These are phyloP conservation scores for Lindgomyces ingoldianus DNA, from an alignment of 495 filamentous ascomycete genomes.

Conservation along the genomic window DNA sequence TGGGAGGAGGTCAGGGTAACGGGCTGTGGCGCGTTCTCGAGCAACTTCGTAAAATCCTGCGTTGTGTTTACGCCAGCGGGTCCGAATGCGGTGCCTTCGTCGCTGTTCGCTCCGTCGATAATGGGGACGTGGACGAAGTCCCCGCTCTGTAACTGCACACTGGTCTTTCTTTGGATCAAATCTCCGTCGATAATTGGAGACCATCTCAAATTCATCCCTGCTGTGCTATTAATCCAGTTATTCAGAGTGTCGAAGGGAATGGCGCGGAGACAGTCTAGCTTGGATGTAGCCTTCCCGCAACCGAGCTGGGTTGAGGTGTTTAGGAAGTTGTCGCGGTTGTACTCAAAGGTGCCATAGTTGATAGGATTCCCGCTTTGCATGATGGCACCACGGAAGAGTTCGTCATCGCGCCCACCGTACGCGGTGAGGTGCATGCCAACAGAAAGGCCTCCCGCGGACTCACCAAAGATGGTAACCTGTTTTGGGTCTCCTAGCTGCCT, in stretches of 20 bases:
- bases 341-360: conserved; percentile 34
- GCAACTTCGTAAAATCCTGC: conserved; percentile 44
- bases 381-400: conserved; percentile 57
- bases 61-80: conserved; percentile 50
- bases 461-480: conserved; percentile 44
- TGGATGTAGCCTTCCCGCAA: conserved; percentile 46
- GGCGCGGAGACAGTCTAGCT: conserved; percentile 51
- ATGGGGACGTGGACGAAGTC: conserved; percentile 60
- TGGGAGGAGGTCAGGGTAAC: conserved; percentile 31
- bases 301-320: conserved; percentile 42
- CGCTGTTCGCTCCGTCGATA: conserved; percentile 60
- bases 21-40: conserved; percentile 31
- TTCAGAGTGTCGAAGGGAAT: conserved; percentile 61
- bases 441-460: conserved; percentile 34
- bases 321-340: conserved; percentile 24
- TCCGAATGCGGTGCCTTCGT: conserved; percentile 65
- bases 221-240: conserved; percentile 53
- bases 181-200: conserved; percentile 56
- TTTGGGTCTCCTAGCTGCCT: conserved; percentile 33
- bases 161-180: conserved; percentile 45
- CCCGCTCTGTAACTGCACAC: conserved; percentile 44
- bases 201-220: conserved; percentile 36
- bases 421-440: conserved; percentile 46
- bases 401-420: conserved; percentile 49
- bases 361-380: conserved; percentile 50